Conservation (phyloP, 2,329 filamentous ascomycete genomes). For the Colletotrichum simmondsii region DNA sequence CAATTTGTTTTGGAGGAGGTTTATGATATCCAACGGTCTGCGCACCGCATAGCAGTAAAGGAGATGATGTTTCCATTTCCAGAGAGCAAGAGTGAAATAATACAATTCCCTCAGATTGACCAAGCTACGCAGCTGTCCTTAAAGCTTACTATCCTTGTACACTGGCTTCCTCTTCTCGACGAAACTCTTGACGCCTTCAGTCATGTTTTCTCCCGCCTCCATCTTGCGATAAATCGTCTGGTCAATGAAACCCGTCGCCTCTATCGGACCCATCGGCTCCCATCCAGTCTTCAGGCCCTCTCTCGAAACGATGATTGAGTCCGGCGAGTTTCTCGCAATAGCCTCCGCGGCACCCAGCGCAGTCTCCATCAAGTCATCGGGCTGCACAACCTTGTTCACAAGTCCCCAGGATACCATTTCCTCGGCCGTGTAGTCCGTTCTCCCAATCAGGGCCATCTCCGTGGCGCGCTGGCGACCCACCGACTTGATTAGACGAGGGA, state of each 20-base stretch:
- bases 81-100: not conserved
- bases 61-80: too few species aligned
- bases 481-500: conserved; percentile 73
- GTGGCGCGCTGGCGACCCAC: conserved; percentile 77
- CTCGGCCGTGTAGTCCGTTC: conserved; percentile 62
- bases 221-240: conserved; percentile 70
- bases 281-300: conserved; percentile 79
- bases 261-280: conserved; percentile 74
- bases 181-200: conserved; percentile 79
- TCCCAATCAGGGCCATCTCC: conserved; percentile 76
- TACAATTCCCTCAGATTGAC: not conserved
- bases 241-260: conserved; percentile 67
- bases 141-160: conserved; percentile 75
- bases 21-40: not conserved
- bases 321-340: conserved; percentile 76
- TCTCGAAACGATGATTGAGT: conserved; percentile 79
- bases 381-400: conserved; percentile 72
- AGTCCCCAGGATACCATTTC: conserved; percentile 75
- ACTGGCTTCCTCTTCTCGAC: conserved; percentile 78
- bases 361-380: conserved; percentile 60
- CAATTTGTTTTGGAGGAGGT: not conserved
- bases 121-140: conserved; percentile 31
- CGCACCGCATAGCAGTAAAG: not conserved
- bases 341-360: conserved; percentile 70
- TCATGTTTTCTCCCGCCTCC: conserved; percentile 76